Base-by-base conservation (phyloP, 2,329 filamentous ascomycete genomes). In the Aspergillus nomiae region DNA sequence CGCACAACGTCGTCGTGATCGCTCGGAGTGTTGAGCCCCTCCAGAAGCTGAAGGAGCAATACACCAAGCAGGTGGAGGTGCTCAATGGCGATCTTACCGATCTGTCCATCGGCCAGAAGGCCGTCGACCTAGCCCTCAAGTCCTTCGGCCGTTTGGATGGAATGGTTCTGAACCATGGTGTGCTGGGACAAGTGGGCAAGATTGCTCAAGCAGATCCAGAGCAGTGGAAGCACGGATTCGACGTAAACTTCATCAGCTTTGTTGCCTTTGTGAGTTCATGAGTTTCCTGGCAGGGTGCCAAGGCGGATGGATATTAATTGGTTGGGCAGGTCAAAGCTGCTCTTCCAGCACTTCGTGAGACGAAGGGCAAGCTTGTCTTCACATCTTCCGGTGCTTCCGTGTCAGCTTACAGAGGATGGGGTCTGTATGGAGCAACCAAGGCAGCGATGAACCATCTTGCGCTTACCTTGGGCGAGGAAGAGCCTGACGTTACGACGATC, bases 81-180 rank as follows among this genome's bases (percentile, higher is more conserved):
- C 75, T 89, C 16, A 79, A 83, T 3, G 87, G 86, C n/a, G 87
- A 90, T 65, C 76, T 88, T 12, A 74, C 81, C 0, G 84, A 88
- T 67, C 73, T 83, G 30, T 78, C 76, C 0, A 73, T 90, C 32
- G 85, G 87, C 4, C 77, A 84, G 1, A 86, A 86, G 72, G 85
- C 90, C 5, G 86, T 92, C 5, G 82, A 89, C 4, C 78, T 88
- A 1, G 90, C 93, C 0, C 73, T 90, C 12, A 80, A 85, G 32
- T 80, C 85, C 0, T 98, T 92, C 76, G 90, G 89, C 11, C 83
- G 82, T 56, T 79, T 99, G 5, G 93, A 99, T 74, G 90, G 89
- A 1, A 76, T 99, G 51, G 87, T 99, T 14, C 81, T 98, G 65
- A 98, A 98, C 77, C 95, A 99, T 74, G 94, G 93, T 24, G 83